A percentile compares a stretch with the other conserved stretches of the same genome.
These are phyloP conservation scores for Neophaeococcomyces aloes DNA, from an alignment of 2,329 filamentous ascomycete species.

Conservation along the genomic window DNA sequence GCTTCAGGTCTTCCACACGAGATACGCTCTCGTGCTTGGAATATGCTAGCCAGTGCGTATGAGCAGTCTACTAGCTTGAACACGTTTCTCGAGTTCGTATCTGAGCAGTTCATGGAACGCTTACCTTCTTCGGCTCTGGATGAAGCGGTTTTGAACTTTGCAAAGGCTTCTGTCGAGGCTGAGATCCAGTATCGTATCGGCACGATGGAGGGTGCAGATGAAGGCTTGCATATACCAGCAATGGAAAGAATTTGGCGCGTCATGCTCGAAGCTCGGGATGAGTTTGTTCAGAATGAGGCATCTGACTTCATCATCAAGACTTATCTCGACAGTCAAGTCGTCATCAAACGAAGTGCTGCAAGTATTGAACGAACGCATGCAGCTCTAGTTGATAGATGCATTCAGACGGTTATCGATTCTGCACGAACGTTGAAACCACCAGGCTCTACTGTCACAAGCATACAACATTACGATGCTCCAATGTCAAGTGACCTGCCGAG, in stretches of 20 bases:
- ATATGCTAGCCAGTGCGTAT: constrained; percentile 45
- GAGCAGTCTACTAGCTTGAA: constrained; percentile 22
- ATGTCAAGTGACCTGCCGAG: neutral
- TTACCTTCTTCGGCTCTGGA: constrained; percentile 14
- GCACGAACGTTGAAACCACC: constrained; percentile 46
- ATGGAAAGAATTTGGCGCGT: constrained; percentile 74
- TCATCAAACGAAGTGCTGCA: constrained; percentile 2
- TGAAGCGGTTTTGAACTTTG: constrained; percentile 15
- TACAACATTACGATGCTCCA: too few species aligned
- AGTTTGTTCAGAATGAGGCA: constrained; percentile 56
- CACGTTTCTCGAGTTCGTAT: constrained; percentile 14
- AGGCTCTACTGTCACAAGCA: neutral
- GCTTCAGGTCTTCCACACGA: constrained; percentile 51
- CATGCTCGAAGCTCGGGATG: constrained; percentile 56
- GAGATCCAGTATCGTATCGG: constrained; percentile 11
- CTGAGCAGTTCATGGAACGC: constrained; percentile 13
- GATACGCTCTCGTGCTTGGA: constrained; percentile 60
- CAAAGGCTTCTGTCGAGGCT: constrained; percentile 13
- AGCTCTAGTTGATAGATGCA: constrained; percentile 60
- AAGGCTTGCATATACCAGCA: constrained; percentile 37
- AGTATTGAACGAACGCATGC: constrained; percentile 52
- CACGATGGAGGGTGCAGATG: constrained; percentile 23
- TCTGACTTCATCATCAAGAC: constrained; percentile 62
- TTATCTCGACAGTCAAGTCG: constrained; percentile 49
- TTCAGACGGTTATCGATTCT: constrained; percentile 56